Percentiles rank a stretch among this genome's conserved stretches.
Evolutionary conservation across 129 eudicot species (phyloP).

Genomic region (Flaveria robusta): DNA sequence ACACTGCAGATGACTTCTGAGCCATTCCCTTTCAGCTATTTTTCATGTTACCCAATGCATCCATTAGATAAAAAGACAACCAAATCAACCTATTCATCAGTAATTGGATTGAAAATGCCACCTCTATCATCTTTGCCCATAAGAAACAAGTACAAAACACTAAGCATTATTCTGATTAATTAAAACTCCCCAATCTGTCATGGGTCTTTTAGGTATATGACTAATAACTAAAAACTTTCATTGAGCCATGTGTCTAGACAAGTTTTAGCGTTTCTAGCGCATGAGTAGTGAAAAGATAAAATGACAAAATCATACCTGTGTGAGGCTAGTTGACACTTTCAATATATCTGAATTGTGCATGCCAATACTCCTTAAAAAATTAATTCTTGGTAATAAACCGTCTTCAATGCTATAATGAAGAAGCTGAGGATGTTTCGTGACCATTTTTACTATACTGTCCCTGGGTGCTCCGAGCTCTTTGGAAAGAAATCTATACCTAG

Average conservation of each 20-base stretch:
- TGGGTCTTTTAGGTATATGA: not conserved
- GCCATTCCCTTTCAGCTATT: not conserved
- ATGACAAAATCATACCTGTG: conserved; percentile 59
- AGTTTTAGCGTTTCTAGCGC: not conserved
- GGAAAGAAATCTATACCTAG: conserved; percentile 64
- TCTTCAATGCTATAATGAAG: conserved; percentile 96
- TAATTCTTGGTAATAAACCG: conserved; percentile 81
- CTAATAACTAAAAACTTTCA: not conserved
- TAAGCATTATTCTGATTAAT: not conserved
- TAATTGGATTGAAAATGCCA: not conserved
- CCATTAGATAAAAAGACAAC: not conserved
- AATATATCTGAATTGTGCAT: conserved; percentile 78
- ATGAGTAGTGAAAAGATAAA: not conserved
- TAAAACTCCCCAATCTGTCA: not conserved
- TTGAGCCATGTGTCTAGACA: not conserved
- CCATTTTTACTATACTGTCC: conserved; percentile 89
- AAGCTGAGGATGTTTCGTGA: conserved; percentile 85
- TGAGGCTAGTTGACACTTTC: conserved; percentile 82
- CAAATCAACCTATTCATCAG: not conserved
- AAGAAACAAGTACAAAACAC: not conserved
- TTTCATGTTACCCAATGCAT: not conserved
- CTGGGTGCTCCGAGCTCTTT: conserved; percentile 89
- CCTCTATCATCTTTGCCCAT: not conserved
- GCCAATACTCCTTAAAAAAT: conserved; percentile 89
- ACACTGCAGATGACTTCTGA: not conserved